A percentile compares a stretch with the other conserved stretches of the same genome.
Evolutionary conservation across 169 alveolate species (phyloP).

Genomic region (Besnoitia besnoiti): DNA sequence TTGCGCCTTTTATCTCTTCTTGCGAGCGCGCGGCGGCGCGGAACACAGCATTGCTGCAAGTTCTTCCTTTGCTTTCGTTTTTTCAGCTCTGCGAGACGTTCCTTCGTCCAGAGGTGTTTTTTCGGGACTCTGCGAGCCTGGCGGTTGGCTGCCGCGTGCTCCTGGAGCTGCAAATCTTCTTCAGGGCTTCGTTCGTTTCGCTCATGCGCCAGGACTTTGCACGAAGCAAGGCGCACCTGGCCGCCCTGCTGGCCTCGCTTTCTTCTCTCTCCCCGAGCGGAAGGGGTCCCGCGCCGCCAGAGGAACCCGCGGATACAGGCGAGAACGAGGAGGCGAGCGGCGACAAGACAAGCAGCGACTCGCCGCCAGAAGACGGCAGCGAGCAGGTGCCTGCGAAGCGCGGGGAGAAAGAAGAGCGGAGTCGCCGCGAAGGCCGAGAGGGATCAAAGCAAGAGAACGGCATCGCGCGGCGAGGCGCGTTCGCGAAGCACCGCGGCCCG

Average conservation of each 20-base stretch:
- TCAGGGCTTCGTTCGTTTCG: background rate
- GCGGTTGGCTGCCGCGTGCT: constrained; percentile 33
- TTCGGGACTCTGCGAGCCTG: constrained; percentile 30
- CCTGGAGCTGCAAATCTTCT: background rate
- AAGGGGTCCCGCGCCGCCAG: background rate
- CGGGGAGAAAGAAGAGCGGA: background rate
- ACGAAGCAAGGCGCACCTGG: background rate
- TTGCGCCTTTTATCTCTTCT: too few species aligned
- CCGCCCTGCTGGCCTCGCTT: background rate
- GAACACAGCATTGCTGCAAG: too few species aligned
- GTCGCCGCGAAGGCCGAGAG: background rate
- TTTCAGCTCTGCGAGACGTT: background rate
- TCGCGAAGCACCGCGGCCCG: too few species aligned
- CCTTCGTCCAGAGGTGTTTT: background rate
- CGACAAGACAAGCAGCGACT: background rate
- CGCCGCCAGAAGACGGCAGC: background rate
- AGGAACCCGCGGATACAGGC: too few species aligned
- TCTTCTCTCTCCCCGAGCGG: background rate
- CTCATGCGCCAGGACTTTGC: background rate
- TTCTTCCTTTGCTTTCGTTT: background rate
- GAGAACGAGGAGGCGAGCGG: background rate
- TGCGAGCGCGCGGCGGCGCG: too few species aligned
- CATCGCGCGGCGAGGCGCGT: background rate
- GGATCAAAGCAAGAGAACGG: background rate
- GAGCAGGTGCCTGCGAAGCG: background rate